Evolutionary conservation across 208 protist species (phyloP), one percentile per base, ranked within the genome.

Genomic region (Crithidia brevicula): DNA sequence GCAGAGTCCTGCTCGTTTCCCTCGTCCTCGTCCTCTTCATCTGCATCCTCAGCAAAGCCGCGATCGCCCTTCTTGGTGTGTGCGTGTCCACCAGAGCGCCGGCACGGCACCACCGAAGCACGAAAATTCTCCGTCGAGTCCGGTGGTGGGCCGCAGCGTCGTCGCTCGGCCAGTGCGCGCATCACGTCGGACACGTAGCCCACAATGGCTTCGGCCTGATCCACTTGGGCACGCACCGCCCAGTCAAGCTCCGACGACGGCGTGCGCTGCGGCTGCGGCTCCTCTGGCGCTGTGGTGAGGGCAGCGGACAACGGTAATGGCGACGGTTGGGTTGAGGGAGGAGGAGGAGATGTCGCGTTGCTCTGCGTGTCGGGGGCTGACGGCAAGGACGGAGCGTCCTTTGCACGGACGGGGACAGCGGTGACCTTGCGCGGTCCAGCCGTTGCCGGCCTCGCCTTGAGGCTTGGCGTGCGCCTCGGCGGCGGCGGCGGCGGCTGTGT

Each of bases 141-240:
- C 7, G 88, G 77, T n/a, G 88, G 85, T 7, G 80, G 61, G 5
- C 82, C 69, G 50, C 74, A 85, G 33, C 82, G 69, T 0, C 77
- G 79, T 16, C 88, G 74, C 25, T 81, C 72, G 10, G 64, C 58
- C 0, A 94, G 64, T 4, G 85, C 80, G 1, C 49, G 47, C 15
- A 71, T 75, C 11, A 89, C 72, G 58, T 74, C 64, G 40, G 79
- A 73, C 28, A 94, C 60, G 49, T 91, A 94, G 51, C 70, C 72
- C 53, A 94, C 65, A 40, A 94, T 81, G 6, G 79, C 38, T 30
- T 88, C 76, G 54, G 86, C 80, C 61, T 94, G 74, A 28, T 82
- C 81, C 25, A 89, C 40, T 43, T 79, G 56, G 5, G 54, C 43
- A 23, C 57, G 59, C 47, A 62, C 15, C 9, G 40, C 33, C 15